Evolutionary conservation across 2,329 filamentous ascomycete genomes (phyloP).

Genomic region (Hymenoscyphus repandus): DNA sequence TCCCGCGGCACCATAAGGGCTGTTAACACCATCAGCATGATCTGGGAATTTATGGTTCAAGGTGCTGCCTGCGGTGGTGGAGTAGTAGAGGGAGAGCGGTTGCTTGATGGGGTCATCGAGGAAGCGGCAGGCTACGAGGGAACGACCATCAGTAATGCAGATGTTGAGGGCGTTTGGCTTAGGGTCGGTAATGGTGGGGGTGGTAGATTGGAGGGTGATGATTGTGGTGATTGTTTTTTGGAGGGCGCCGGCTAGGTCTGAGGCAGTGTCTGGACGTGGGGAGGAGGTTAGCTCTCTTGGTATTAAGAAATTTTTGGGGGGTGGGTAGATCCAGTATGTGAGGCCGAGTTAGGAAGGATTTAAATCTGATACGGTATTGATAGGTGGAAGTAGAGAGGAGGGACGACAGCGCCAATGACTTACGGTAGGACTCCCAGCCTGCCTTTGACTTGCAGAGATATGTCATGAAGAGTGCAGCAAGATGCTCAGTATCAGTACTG

Average conservation of each 20-base stretch:
- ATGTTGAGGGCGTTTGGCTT: conserved; percentile 47
- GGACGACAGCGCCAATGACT: too few relatives aligned
- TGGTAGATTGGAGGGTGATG: conserved; percentile 38
- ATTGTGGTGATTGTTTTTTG: conserved; percentile 38
- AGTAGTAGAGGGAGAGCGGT: conserved; percentile 47
- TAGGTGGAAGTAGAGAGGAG: too few relatives aligned
- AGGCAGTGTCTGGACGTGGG: too few relatives aligned
- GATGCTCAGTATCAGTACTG: conserved; percentile 47
- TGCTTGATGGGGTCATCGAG: conserved; percentile 46
- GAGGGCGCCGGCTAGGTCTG: conserved; percentile 41
- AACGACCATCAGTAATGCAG: conserved; percentile 44
- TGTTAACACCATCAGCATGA: conserved; percentile 16
- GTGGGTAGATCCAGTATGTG: too few relatives aligned
- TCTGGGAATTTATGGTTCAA: conserved; percentile 48
- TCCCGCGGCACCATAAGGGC: neutral
- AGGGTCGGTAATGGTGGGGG: conserved; percentile 33
- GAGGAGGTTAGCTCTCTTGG: too few relatives aligned
- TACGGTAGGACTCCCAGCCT: conserved; percentile 39
- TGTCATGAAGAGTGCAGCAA: conserved; percentile 39
- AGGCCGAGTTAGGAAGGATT: too few relatives aligned
- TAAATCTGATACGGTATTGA: too few relatives aligned
- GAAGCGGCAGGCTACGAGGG: conserved; percentile 46
- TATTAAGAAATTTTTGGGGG: too few relatives aligned
- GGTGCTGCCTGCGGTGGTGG: conserved; percentile 43
- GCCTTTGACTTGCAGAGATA: conserved; percentile 14